Evolutionary conservation across 768 basidiomycete species (phyloP).

Genomic region (Kwoniella botswanensis): DNA sequence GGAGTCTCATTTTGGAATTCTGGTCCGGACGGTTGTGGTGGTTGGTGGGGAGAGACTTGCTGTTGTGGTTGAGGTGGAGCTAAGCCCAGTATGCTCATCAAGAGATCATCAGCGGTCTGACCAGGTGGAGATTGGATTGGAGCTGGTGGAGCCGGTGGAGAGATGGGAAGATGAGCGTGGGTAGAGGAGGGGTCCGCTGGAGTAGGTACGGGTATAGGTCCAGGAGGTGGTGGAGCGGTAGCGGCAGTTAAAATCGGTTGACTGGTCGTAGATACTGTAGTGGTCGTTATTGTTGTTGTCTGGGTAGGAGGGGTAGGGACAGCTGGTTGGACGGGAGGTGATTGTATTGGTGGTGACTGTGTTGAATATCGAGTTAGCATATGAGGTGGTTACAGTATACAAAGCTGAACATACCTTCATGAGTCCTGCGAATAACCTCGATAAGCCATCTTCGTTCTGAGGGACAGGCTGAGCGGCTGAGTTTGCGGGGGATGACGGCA

Average conservation of each 20-base stretch:
- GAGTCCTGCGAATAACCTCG: slow-evolving; percentile 43
- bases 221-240: background rate
- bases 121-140: slow-evolving; percentile 35
- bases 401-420: slow-evolving; percentile 29
- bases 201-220: background rate
- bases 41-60: background rate
- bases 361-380: background rate
- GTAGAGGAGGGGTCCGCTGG: background rate
- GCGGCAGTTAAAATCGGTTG: slow-evolving; percentile 9
- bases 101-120: slow-evolving; percentile 48
- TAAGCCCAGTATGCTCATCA: slow-evolving; percentile 42
- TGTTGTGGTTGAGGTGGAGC: slow-evolving; percentile 9
- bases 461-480: slow-evolving; percentile 8
- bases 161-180: background rate
- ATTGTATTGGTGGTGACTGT: slow-evolving; percentile 22
- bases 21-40: background rate
- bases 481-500: slow-evolving; percentile 16
- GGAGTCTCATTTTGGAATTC: background rate
- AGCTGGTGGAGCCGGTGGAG: slow-evolving; percentile 19
- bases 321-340: slow-evolving; percentile 15
- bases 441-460: slow-evolving; percentile 33
- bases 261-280: slow-evolving; percentile 5
- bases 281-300: slow-evolving; percentile 7
- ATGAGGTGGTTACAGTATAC: background rate
- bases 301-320: slow-evolving; percentile 11